Evolutionary conservation across 257 asterid genomes (phyloP), one percentile per base, ranked within the genome.

Genomic region (Capsicum rhomboideum): DNA sequence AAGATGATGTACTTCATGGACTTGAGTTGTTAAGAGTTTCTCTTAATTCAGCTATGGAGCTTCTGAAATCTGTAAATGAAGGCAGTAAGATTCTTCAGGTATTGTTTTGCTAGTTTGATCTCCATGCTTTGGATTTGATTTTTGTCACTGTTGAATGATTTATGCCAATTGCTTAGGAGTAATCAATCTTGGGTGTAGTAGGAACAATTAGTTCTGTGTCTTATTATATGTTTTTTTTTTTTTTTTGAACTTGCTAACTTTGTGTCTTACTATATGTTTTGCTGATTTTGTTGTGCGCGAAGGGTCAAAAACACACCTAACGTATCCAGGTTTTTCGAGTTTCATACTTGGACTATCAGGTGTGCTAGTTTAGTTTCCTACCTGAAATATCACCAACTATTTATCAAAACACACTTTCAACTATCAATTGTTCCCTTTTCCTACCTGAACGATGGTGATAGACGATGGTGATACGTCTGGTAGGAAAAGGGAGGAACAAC

Each of bases 11-110:
- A 84, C 87, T 93, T 75, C 44, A 9, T 46, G 99, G 99, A 10
- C 93, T 97, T 82, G 84, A 90, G 55, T 77, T 88, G 55, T 91
- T 97, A 79, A 86, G 84, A 68, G 64, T 87, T 74, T 92, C 98
- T 80, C 89, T 97, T 53, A 91, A 83, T 84, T 89, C 95, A 18
- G 97, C 96, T 89, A 87, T 90, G 23, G 91, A 86, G 83, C 90
- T 95, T 81, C 97, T 97, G 14, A 90, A 89, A 88, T 97, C 97
- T 31, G 91, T 93, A 66, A 95, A 87, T 54, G 90, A 93, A 80
- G 96, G 95, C 91, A 97, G 99, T 84, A 95, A 91, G 87, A 92
- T 95, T 82, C 91, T 90, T 64, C 98, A 97, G 98, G 99, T 97
- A 86, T 26, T 44, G 26, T 23, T 17, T 23, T 67, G 21, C 50